Conservation (phyloP, 768 basidiomycete species). For the Suillus brevipes region DNA sequence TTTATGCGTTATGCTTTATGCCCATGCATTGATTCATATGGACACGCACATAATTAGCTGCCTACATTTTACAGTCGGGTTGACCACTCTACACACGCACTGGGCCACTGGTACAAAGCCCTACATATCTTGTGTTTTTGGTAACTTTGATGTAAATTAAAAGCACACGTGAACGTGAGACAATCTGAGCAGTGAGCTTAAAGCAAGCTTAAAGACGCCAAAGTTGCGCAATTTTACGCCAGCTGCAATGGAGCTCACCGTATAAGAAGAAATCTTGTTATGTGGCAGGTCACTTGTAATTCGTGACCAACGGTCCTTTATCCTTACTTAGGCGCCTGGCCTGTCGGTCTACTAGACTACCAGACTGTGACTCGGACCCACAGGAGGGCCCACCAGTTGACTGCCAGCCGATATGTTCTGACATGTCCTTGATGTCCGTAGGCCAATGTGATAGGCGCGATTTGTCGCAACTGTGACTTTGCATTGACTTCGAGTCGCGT, state of each 20-base stretch:
- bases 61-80: conserved; percentile 2
- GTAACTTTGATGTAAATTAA: neutral
- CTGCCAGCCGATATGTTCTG: neutral
- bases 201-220: neutral
- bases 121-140: neutral
- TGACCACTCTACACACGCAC: neutral
- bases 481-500: too few species aligned
- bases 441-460: neutral
- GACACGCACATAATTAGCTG: neutral
- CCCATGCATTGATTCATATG: neutral
- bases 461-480: too few species aligned
- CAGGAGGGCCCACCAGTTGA: neutral
- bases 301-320: too few species aligned
- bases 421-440: neutral
- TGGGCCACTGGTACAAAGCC: neutral
- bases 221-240: neutral
- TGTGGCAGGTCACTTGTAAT: too few species aligned
- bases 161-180: neutral
- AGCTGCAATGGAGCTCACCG: too few species aligned
- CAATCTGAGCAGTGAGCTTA: neutral
- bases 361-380: neutral
- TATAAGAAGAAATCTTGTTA: too few species aligned
- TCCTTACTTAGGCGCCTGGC: too few species aligned
- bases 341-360: neutral
- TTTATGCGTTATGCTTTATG: conserved; percentile 5